Evolutionary conservation across 495 filamentous ascomycete genomes (phyloP).

Genomic region (Astrocystis sublimbata): DNA sequence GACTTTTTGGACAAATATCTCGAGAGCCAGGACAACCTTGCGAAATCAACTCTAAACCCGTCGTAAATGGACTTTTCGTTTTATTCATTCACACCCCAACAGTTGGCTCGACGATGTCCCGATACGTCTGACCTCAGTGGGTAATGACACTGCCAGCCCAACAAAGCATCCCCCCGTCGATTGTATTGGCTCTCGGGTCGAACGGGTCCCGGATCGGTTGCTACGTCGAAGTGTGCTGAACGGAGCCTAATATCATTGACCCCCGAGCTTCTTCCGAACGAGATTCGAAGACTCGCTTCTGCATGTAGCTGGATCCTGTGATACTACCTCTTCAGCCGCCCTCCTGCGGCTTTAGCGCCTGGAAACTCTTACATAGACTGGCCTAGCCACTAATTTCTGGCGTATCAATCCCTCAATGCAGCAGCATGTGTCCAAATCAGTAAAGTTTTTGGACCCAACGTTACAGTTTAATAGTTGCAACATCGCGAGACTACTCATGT

Average conservation of each 20-base stretch:
- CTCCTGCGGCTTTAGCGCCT: neutral
- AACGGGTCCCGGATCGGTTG: no score
- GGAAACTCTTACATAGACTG: neutral
- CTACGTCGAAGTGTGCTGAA: no score
- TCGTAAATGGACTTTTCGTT: neutral
- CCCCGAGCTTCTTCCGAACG: no score
- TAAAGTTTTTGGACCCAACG: neutral
- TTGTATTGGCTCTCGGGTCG: no score
- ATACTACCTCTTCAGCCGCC: neutral
- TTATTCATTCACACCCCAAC: neutral
- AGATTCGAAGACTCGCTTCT: no score
- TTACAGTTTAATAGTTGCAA: neutral
- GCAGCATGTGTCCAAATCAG: neutral
- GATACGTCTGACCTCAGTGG: neutral
- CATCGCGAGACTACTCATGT: neutral
- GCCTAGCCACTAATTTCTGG: neutral
- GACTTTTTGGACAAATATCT: neutral
- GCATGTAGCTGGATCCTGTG: no score
- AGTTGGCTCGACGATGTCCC: neutral
- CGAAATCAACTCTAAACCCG: neutral
- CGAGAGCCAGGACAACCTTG: neutral
- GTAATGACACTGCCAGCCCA: no score
- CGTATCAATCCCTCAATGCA: neutral
- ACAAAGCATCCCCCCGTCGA: no score
- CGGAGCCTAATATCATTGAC: no score